Base-by-base conservation (phyloP, 2,329 filamentous ascomycete genomes). In the Corynespora cassiicola region DNA sequence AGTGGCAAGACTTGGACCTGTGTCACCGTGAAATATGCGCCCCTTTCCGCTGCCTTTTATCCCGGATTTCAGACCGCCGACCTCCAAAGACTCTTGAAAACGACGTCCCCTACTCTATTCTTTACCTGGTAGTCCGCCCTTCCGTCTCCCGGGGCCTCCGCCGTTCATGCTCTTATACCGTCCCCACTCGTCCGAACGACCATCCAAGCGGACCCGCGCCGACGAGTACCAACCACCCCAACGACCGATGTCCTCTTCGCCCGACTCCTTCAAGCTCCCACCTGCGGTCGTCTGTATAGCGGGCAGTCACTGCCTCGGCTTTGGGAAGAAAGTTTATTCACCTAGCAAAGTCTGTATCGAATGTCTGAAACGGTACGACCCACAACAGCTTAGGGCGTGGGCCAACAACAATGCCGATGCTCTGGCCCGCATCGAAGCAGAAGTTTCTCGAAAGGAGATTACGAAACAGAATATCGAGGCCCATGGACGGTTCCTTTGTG, bases 291-390 rank as follows among this genome's bases (percentile, higher is more conserved):
- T 52, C 37, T 62, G 58, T 31, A 27, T 58, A 17, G 49, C 45
- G 30, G 42, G 37, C 36, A 27, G 41, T 15, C 42, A 37, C 36
- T 61, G 58, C 45, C 50, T 63, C 33, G 52, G 59, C 34, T 52
- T 61, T 31, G 56, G 57, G 26, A 59, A 50, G 47, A 61, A 60
- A 37, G 28, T 58, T 25, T 42, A 53, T 27, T 31, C 41, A 23
- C 34, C 52, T 20, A 40, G 52, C 32, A 38, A 45, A 16, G 44
- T 60, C 23, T 61, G 59, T 27, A n/a, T 30, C 25, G 45, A 50
- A 19, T 60, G 59, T 45, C 43, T 61, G 12, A 49, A 47, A 30
- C 38, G 54, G 41, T 45, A 58, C 47, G 56, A 63, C 23, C 51
- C 43, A 27, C 42, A 54, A 32, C 54, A 61, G 35, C 49, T 61